A percentile compares a stretch with the other conserved stretches of the same genome.
These are phyloP conservation scores for Rhynchosporium secalis DNA, from an alignment of 2,329 filamentous ascomycete species.

Conservation along the genomic window DNA sequence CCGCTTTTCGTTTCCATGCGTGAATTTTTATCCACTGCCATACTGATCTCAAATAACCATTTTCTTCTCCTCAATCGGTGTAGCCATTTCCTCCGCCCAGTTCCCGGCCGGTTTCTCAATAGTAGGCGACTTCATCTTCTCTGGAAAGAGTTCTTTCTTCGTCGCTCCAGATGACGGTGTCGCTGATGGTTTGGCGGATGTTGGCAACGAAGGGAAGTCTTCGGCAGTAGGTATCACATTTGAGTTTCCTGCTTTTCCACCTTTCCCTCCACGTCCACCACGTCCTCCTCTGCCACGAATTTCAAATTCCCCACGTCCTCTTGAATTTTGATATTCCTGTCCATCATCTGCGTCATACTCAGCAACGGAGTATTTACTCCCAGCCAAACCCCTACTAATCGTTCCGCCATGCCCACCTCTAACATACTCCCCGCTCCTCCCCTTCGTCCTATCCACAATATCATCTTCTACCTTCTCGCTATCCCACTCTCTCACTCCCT, in stretches of 20 bases:
- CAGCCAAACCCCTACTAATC: conserved; percentile 28
- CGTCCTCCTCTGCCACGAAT: conserved; percentile 31
- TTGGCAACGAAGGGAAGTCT: conserved; percentile 36
- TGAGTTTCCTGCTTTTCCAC: conserved; percentile 19
- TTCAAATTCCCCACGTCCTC: conserved; percentile 24
- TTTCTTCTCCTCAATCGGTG: conserved; percentile 34
- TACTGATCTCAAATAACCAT: conserved; percentile 4
- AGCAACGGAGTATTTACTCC: conserved; percentile 26
- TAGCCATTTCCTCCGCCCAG: conserved; percentile 39
- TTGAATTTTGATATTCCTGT: conserved; percentile 6
- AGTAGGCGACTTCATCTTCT: conserved; percentile 19
- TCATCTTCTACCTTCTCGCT: conserved; percentile 38
- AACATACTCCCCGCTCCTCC: conserved; percentile 35
- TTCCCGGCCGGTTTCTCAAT: conserved; percentile 28
- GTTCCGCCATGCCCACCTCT: conserved; percentile 38
- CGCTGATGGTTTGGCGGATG: conserved; percentile 5
- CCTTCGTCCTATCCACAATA: conserved; percentile 35
- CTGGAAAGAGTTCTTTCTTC: not conserved
- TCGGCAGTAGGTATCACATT: conserved; percentile 27
- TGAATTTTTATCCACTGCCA: too few relatives aligned
- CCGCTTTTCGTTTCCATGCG: too few relatives aligned
- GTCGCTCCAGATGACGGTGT: not conserved
- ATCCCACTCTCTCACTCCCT: conserved; percentile 41
- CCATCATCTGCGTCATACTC: conserved; percentile 18
- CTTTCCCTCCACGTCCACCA: conserved; percentile 30